Conservation (phyloP, 345 rosid species). For the Euphorbia tirucalli region DNA sequence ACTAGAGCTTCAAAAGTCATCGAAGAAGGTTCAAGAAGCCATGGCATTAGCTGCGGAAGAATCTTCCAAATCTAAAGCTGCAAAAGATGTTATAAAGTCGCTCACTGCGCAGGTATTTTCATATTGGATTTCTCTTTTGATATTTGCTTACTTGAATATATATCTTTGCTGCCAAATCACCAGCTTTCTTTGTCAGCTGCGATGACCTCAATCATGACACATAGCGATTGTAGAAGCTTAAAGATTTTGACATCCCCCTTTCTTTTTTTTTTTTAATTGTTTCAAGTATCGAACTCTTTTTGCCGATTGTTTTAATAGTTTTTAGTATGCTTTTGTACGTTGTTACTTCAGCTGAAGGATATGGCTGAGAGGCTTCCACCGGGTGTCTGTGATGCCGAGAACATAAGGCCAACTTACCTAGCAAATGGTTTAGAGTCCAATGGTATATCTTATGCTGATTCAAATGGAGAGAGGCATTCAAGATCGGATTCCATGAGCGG, state of each 20-base stretch:
- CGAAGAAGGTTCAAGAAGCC: constrained; percentile 83
- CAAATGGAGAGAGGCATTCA: constrained; percentile 59
- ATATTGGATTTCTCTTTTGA: constrained; percentile 1
- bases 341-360: constrained; percentile 69
- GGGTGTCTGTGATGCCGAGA: constrained; percentile 59
- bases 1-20: constrained; percentile 72
- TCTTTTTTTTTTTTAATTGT: background rate
- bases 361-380: constrained; percentile 82
- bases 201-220: background rate
- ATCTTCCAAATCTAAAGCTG: constrained; percentile 78
- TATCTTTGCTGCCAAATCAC: background rate
- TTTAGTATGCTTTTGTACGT: constrained; percentile 8
- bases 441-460: constrained; percentile 50
- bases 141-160: background rate
- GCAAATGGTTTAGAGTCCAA: constrained; percentile 69
- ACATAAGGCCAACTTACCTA: constrained; percentile 37
- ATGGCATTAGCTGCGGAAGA: constrained; percentile 67
- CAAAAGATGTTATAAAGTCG: constrained; percentile 93
- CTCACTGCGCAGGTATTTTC: constrained; percentile 78
- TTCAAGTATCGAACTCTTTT: too few species aligned
- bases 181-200: background rate
- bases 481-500: constrained; percentile 58
- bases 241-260: background rate
- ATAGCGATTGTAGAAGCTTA: background rate
- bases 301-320: background rate